These are phyloP conservation scores for Ormosia semicastrata DNA, from an alignment of 306 rosid species.

Conservation along the genomic window DNA sequence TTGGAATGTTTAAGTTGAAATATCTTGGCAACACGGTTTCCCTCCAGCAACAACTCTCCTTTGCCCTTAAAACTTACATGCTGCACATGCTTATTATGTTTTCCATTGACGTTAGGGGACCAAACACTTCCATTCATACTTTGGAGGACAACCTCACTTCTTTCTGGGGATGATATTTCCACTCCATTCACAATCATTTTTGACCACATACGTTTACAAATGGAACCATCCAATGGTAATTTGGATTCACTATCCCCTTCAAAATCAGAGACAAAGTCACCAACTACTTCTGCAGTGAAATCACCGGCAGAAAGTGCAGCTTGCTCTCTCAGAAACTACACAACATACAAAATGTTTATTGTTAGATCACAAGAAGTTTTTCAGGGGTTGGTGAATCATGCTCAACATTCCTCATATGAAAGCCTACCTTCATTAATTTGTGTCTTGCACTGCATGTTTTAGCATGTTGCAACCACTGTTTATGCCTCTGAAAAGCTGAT, in stretches of 20 bases:
- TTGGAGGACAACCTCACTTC: slow-evolving; percentile 36
- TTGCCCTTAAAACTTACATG: slow-evolving; percentile 55
- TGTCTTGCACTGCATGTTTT: slow-evolving; percentile 98
- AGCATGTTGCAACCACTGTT: slow-evolving; percentile 98
- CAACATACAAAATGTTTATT: slow-evolving; percentile 30
- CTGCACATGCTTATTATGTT: slow-evolving; percentile 68
- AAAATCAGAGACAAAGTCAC: slow-evolving; percentile 69
- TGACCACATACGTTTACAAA: slow-evolving; percentile 51
- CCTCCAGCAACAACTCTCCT: slow-evolving; percentile 63
- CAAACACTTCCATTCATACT: slow-evolving; percentile 56
- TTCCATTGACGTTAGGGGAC: slow-evolving; percentile 87
- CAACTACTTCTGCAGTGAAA: slow-evolving; percentile 80
- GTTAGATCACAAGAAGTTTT: slow-evolving; percentile 4
- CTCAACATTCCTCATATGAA: slow-evolving; percentile 23
- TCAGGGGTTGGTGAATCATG: not conserved
- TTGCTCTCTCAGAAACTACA: slow-evolving; percentile 93
- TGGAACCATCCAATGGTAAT: slow-evolving; percentile 47
- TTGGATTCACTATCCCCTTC: slow-evolving; percentile 73
- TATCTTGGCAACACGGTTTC: slow-evolving; percentile 59
- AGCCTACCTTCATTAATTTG: slow-evolving; percentile 91
- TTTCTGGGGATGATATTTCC: slow-evolving; percentile 52
- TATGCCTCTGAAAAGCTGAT: slow-evolving; percentile 96
- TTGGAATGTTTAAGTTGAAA: slow-evolving; percentile 67
- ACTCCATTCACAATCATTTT: slow-evolving; percentile 48
- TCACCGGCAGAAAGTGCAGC: slow-evolving; percentile 90